Percentiles rank a stretch among this genome's conserved stretches.
phyloP scores from a whole-genome alignment of 192 early-diverging fungal species.

The Chytriomyces sp. region DNA sequence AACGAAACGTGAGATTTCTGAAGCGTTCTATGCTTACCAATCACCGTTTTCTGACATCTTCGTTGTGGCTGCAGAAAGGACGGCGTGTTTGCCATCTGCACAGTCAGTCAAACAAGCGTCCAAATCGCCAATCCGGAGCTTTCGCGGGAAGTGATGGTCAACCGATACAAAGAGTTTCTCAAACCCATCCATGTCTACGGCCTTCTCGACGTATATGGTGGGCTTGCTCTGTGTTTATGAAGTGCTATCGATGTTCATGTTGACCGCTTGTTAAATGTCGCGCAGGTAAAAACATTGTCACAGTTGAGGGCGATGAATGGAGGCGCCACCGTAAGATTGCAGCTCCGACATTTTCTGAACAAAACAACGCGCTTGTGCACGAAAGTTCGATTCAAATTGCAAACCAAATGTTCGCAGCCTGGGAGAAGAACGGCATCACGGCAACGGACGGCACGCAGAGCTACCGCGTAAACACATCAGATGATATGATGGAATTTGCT shows the following conservation, averaged over 20 bases:
- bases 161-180: slow-evolving; percentile 28
- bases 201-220: slow-evolving; percentile 36
- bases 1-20: background rate
- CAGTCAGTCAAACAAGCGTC: background rate
- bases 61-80: background rate
- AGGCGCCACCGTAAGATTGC: slow-evolving; percentile 38
- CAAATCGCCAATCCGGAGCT: slow-evolving; percentile 20
- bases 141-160: slow-evolving; percentile 1
- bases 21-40: background rate
- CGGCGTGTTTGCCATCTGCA: slow-evolving; percentile 1
- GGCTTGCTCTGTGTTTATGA: background rate
- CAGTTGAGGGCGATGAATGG: slow-evolving; percentile 42
- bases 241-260: background rate
- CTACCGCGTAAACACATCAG: slow-evolving; percentile 10
- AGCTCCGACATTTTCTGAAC: slow-evolving; percentile 40
- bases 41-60: background rate
- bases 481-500: slow-evolving; percentile 39
- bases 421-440: slow-evolving; percentile 1
- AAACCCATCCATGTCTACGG: slow-evolving; percentile 39
- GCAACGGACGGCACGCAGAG: background rate
- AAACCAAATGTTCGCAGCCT: slow-evolving; percentile 33
- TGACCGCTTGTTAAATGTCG: background rate
- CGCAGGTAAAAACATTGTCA: slow-evolving; percentile 41
- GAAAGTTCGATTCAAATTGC: slow-evolving; percentile 1
- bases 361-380: slow-evolving; percentile 39